phyloP scores from a whole-genome alignment of 768 basidiomycete genomes.

The Brasilioporus rufonigricans region DNA sequence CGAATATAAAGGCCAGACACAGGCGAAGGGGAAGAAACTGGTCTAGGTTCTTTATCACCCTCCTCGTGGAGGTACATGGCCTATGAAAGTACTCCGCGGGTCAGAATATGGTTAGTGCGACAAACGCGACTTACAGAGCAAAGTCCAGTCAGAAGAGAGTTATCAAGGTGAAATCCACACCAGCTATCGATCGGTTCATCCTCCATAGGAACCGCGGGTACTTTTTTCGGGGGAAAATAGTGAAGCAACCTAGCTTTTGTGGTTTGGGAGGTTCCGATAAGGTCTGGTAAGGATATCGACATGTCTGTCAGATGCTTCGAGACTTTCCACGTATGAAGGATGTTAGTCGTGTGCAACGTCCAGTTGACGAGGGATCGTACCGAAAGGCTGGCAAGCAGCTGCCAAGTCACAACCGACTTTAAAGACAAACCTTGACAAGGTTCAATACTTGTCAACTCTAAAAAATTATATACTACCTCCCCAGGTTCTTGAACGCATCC shows the following conservation, averaged over 20 bases:
- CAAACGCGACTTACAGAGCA: slow-evolving; percentile 61
- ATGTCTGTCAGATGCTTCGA: slow-evolving; percentile 61
- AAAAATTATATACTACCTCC: slow-evolving; percentile 42
- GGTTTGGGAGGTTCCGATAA: slow-evolving; percentile 77
- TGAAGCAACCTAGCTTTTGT: slow-evolving; percentile 94
- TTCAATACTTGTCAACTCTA: slow-evolving; percentile 2
- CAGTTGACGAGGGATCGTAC: slow-evolving; percentile 36
- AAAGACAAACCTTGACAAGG: slow-evolving; percentile 63
- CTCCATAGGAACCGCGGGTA: slow-evolving; percentile 36
- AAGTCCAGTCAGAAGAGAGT: slow-evolving; percentile 86
- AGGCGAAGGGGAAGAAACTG: slow-evolving; percentile 67
- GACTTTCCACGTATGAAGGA: slow-evolving; percentile 38
- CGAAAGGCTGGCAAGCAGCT: slow-evolving; percentile 87
- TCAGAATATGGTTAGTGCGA: background rate
- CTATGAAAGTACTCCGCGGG: slow-evolving; percentile 34
- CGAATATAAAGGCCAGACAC: slow-evolving; percentile 89
- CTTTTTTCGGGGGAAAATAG: slow-evolving; percentile 77
- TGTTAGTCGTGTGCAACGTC: background rate
- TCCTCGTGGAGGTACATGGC: slow-evolving; percentile 78
- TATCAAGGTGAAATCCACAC: slow-evolving; percentile 96
- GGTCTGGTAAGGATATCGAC: slow-evolving; percentile 61
- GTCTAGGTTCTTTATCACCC: slow-evolving; percentile 37
- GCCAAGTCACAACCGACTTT: slow-evolving; percentile 80
- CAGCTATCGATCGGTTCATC: slow-evolving; percentile 79
- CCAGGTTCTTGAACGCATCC: slow-evolving; percentile 83